Evolutionary conservation across 139 green algal species (phyloP).

Genomic region (Micromonas pusilla): DNA sequence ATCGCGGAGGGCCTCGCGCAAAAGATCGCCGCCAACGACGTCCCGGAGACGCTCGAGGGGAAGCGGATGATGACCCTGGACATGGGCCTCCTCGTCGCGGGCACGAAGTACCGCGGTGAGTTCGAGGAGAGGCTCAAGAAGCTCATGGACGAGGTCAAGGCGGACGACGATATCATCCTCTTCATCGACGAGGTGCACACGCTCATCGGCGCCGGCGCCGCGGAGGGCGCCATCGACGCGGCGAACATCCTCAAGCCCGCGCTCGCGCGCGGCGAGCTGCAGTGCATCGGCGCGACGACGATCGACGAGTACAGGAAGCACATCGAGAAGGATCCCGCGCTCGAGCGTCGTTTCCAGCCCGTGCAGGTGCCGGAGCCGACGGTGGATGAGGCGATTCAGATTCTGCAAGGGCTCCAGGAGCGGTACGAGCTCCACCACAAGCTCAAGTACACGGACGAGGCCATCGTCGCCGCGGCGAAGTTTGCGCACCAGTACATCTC

Average conservation of each 20-base stretch:
- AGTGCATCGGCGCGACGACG: slow-evolving; percentile 97
- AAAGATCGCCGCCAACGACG: slow-evolving; percentile 84
- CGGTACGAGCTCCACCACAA: slow-evolving; percentile 98
- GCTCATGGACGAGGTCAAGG: slow-evolving; percentile 99
- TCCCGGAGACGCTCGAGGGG: slow-evolving; percentile 98
- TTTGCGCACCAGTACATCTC: slow-evolving; percentile 90
- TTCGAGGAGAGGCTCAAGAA: slow-evolving; percentile 99
- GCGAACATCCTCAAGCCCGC: slow-evolving; percentile 99
- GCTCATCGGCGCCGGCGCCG: slow-evolving; percentile 93
- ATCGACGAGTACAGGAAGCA: slow-evolving; percentile 99
- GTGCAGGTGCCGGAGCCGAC: slow-evolving; percentile 76
- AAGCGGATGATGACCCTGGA: slow-evolving; percentile 98
- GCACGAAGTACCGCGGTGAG: slow-evolving; percentile 99
- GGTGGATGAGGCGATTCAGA: slow-evolving; percentile 96
- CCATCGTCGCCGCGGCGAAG: slow-evolving; percentile 84
- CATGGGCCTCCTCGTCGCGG: slow-evolving; percentile 97
- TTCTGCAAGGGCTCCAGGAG: slow-evolving; percentile 85
- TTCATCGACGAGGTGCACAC: slow-evolving; percentile 95
- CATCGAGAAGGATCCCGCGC: slow-evolving; percentile 98
- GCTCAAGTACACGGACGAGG: slow-evolving; percentile 94
- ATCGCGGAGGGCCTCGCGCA: slow-evolving; percentile 96
- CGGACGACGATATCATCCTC: slow-evolving; percentile 98
- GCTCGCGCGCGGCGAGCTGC: slow-evolving; percentile 92
- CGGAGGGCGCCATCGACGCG: slow-evolving; percentile 96
- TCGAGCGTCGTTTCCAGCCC: slow-evolving; percentile 75